These are phyloP conservation scores for Hypoxylon perforatum DNA, from an alignment of 495 filamentous ascomycete genomes.

Conservation along the genomic window DNA sequence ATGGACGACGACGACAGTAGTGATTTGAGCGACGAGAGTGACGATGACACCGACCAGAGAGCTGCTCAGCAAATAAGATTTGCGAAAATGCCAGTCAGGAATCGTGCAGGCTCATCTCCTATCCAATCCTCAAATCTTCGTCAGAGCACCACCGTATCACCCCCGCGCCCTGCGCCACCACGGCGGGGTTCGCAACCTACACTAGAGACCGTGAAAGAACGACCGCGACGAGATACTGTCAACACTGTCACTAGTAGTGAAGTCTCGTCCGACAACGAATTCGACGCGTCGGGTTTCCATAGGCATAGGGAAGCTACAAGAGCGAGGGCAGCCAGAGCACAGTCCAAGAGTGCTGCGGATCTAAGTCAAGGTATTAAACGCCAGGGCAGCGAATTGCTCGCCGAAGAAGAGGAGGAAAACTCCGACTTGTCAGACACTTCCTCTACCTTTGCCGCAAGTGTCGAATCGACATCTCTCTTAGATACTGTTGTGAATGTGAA, in stretches of 20 bases:
- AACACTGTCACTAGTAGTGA: constrained; percentile 95
- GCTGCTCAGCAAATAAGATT: constrained; percentile 89
- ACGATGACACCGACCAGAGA: constrained; percentile 81
- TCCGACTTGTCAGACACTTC: constrained; percentile 67
- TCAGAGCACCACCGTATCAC: constrained; percentile 51
- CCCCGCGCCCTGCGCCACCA: constrained; percentile 46
- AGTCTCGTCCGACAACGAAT: constrained; percentile 88
- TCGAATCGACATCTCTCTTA: constrained; percentile 65
- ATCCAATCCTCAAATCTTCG: constrained; percentile 70
- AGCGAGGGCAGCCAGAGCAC: constrained; percentile 48
- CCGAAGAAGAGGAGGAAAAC: constrained; percentile 68
- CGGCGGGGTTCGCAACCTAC: constrained; percentile 81
- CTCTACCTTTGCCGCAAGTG: constrained; percentile 63
- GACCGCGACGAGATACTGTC: constrained; percentile 83
- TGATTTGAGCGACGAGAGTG: constrained; percentile 95
- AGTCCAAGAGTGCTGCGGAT: constrained; percentile 59
- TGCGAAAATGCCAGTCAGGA: constrained; percentile 90
- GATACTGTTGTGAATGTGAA: constrained; percentile 61
- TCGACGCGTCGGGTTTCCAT: constrained; percentile 74
- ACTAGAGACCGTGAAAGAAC: constrained; percentile 77
- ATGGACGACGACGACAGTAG: constrained; percentile 97
- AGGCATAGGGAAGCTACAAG: constrained; percentile 63
- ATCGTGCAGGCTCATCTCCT: constrained; percentile 87
- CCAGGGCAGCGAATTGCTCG: constrained; percentile 65
- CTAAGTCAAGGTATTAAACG: constrained; percentile 54